Evolutionary conservation across 2,329 filamentous ascomycete genomes (phyloP), one percentile per base, ranked within the genome.

Genomic region (Talaromyces sp.): DNA sequence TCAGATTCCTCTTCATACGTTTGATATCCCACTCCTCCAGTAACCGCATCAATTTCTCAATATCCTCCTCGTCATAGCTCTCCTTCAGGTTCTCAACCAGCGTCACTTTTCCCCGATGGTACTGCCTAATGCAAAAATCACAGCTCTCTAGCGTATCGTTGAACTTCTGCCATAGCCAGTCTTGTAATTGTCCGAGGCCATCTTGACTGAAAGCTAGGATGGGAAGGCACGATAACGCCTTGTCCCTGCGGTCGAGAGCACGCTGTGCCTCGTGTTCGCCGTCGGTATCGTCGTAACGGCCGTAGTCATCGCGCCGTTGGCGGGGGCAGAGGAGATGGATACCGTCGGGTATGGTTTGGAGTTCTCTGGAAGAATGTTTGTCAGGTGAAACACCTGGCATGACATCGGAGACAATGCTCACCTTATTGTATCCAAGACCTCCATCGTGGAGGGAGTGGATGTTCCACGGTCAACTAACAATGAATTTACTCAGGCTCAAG

Each of bases 271-370:
- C 74, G 7, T 72, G 68, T 8, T 82, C 82, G 45, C 87, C 78
- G 47, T 80, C 82, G 14, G 79, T 77, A 50, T 88, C 83, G 24
- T 88, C 83, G 76, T 92, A 92, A 70, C 88, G 83, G 68, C 86
- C 84, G 22, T 76, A 75, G 67, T 92, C 90, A 1, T 90, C 85
- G 56, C 87, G 84, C 69, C 82, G 78, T 64, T 86, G 76, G 66
- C 85, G 87, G 1, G 90, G 88, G 67, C 90, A 93, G 66, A 92
- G 85, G 61, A 91, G 81, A 71, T 93, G 90, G 27, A 82, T 78
- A 14, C 84, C 75, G 43, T 77, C 74, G 5, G 79, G 78, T 59
- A 81, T 73, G 65, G 74, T 71, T 70, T 79, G 76, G n/a, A 82
- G 70, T 71, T 81, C 79, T 66, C 79, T 81, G 66, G 33, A 64